phyloP scores from a whole-genome alignment of 78 protist species.

The slime mould (Dictyostelium discoideum) region DNA sequence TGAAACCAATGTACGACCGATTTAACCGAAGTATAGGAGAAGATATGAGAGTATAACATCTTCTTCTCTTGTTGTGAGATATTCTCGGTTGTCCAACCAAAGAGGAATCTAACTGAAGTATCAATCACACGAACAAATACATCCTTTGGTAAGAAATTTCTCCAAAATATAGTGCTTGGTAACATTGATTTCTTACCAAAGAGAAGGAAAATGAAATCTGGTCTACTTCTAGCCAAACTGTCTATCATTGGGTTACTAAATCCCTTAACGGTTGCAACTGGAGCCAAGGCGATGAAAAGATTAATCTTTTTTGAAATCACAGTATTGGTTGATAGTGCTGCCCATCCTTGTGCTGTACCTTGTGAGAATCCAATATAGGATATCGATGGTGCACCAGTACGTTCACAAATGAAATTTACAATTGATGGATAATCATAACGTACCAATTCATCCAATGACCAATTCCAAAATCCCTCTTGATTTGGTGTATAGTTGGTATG shows the following conservation, averaged over 20 bases:
- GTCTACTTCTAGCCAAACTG: slow-evolving; percentile 50
- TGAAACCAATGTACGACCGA: slow-evolving; percentile 85
- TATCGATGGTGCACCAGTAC: slow-evolving; percentile 24
- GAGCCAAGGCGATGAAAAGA: slow-evolving; percentile 60
- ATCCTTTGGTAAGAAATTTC: slow-evolving; percentile 58
- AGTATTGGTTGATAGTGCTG: slow-evolving; percentile 53
- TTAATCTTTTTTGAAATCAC: slow-evolving; percentile 37
- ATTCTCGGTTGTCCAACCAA: slow-evolving; percentile 61
- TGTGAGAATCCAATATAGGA: slow-evolving; percentile 86
- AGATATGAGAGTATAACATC: slow-evolving; percentile 68
- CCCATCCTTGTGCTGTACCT: slow-evolving; percentile 88
- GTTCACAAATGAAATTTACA: slow-evolving; percentile 33
- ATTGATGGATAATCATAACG: slow-evolving; percentile 81
- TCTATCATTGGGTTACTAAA: slow-evolving; percentile 77
- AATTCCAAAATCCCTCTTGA: slow-evolving; percentile 80
- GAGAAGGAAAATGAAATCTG: slow-evolving; percentile 76
- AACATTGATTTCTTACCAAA: slow-evolving; percentile 78
- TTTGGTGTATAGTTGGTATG: slow-evolving; percentile 48
- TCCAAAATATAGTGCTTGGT: slow-evolving; percentile 76
- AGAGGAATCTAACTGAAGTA: slow-evolving; percentile 34
- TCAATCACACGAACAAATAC: slow-evolving; percentile 57
- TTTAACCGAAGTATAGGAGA: slow-evolving; percentile 54
- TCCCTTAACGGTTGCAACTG: slow-evolving; percentile 63
- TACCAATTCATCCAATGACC: slow-evolving; percentile 82
- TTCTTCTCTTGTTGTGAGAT: slow-evolving; percentile 42